Base-by-base conservation (phyloP, 805 yeast species). In the Pichia gijzeniarum region DNA sequence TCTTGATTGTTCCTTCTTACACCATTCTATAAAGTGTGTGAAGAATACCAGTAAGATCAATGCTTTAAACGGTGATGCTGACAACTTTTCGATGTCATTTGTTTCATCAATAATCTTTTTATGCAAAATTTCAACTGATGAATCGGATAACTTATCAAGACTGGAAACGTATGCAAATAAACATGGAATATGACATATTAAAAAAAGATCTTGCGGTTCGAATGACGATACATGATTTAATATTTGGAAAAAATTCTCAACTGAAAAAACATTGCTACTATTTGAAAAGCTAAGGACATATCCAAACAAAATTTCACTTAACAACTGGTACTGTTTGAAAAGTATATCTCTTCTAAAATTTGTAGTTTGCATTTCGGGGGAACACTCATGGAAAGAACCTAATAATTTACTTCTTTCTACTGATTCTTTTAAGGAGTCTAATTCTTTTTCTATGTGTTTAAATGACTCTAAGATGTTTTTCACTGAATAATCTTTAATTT, bases 231-330 rank as follows among this genome's bases (percentile, higher is more conserved):
- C 60, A 44, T 73, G 80, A 8, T 66, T 57, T 2, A 82, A 50
- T 8, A 82, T 45, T 16, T 62, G 56, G 16, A 56, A 52, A 53
- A 73, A 73, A 5, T 70, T 61, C 0, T 64, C 59, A 7, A 56
- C 62, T 51, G 7, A 62, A 64, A 33, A 61, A 52, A 34, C 69
- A 67, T 33, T 67, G 7, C 9, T n/a, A 14, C 19, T 17, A 8
- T 25, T 67, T 2, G 68, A 27, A 20, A 44, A 46, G n/a, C 32
- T 34, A 7, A 35, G 65, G 7, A 73, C 66, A 37, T 77, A 60
- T 2, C 83, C 81, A 53, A 61, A 76, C 6, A 83, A 65, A 1
- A 86, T 68, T 59, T 80, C 85, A 37, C 90, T 82, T 44, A 90
- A 63, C 2, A 72, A 58, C 55, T 87, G 95, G 60, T 89, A 93